Conservation (phyloP, 306 rosid species). For the Glycyrrhiza uralensis region DNA sequence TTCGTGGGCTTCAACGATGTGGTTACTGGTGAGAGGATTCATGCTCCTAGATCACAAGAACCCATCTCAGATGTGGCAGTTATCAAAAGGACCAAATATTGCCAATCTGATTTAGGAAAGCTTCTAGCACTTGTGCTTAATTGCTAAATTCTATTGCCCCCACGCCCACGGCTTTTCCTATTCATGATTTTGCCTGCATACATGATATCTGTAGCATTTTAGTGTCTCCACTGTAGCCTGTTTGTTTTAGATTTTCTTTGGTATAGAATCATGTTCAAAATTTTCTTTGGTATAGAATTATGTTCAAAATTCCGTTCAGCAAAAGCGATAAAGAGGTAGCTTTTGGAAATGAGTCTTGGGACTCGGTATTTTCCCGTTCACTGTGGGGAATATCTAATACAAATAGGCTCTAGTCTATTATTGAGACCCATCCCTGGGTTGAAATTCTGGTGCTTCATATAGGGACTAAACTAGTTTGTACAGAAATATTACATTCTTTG, state of each 20-base stretch:
- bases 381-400: no score
- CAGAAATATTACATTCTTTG: neutral
- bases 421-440: neutral
- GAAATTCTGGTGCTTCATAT: neutral
- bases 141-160: neutral
- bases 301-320: no score
- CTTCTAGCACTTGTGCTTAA: neutral
- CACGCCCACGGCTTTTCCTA: neutral
- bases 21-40: constrained; percentile 6
- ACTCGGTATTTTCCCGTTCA: no score
- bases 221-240: no score
- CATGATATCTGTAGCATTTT: neutral
- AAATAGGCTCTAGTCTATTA: no score
- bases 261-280: no score
- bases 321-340: no score
- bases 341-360: no score
- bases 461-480: neutral
- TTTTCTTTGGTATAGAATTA: no score
- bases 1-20: neutral
- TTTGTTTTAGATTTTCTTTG: no score
- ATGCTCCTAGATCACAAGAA: neutral
- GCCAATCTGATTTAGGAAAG: constrained; percentile 9
- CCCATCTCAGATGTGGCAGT: neutral
- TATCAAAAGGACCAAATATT: neutral
- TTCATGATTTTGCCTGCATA: neutral